Evolutionary conservation across 345 rosid genomes (phyloP).

Genomic region (Noccaea caerulescens): DNA sequence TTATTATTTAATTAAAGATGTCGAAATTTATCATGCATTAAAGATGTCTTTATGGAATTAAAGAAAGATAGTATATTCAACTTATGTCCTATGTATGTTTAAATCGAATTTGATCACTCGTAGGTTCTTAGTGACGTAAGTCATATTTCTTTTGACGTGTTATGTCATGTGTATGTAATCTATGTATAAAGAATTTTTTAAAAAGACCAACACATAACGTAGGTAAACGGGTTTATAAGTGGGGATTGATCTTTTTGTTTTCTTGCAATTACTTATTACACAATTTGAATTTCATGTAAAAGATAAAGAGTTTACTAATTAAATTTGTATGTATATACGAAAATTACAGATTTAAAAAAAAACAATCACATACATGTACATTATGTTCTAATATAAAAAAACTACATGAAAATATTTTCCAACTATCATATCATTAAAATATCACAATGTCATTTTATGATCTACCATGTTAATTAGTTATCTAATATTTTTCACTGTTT

Average conservation of each 20-base stretch:
- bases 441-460: no score
- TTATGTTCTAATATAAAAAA: no score
- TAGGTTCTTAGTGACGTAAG: constrained; percentile 27
- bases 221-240: constrained; percentile 5
- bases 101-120: constrained; percentile 14
- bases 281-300: constrained; percentile 5
- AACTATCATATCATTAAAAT: no score
- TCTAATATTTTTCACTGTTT: no score
- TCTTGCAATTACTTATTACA: constrained; percentile 24
- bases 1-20: constrained; percentile 36
- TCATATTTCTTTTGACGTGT: constrained; percentile 30
- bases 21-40: constrained; percentile 27
- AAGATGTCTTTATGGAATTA: constrained; percentile 31
- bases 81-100: constrained; percentile 25
- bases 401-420: no score
- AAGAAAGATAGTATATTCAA: neutral
- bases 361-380: no score
- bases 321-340: no score
- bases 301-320: neutral
- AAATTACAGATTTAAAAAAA: no score
- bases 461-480: no score
- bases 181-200: neutral
- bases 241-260: neutral
- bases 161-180: constrained; percentile 7
- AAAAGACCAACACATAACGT: constrained; percentile 9